These are phyloP conservation scores for Suillus spraguei DNA, from an alignment of 768 basidiomycete species.

Conservation along the genomic window DNA sequence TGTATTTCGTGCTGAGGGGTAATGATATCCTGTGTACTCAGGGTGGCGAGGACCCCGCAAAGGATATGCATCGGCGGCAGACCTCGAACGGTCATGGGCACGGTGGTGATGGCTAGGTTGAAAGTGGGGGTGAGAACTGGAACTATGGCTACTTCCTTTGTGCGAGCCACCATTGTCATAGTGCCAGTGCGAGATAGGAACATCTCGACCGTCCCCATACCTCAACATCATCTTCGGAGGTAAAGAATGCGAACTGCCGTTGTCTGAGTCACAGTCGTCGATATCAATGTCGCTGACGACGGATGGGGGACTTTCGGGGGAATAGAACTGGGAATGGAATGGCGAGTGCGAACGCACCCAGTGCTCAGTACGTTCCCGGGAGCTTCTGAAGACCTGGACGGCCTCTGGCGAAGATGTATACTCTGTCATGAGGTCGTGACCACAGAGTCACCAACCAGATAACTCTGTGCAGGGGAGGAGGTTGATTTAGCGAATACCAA, in stretches of 20 bases:
- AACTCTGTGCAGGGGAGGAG: conserved; percentile 3
- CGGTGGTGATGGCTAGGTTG: conserved; percentile 33
- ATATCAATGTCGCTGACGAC: conserved; percentile 42
- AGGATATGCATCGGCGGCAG: conserved; percentile 35
- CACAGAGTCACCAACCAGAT: conserved; percentile 3
- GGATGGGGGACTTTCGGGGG: conserved; percentile 62
- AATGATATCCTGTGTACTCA: conserved; percentile 18
- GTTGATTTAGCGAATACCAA: conserved; percentile 8
- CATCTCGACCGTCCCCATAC: conserved; percentile 66
- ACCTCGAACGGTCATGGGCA: conserved; percentile 40
- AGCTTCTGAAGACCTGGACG: conserved; percentile 55
- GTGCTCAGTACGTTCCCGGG: conserved; percentile 62
- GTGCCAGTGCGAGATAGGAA: conserved; percentile 58
- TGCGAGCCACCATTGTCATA: conserved; percentile 25
- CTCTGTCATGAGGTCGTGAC: conserved; percentile 54
- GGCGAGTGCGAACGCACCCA: conserved; percentile 59
- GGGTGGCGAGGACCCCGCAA: conserved; percentile 34
- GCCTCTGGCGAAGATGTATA: conserved; percentile 62
- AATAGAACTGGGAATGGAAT: conserved; percentile 42
- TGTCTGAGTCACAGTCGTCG: conserved; percentile 40
- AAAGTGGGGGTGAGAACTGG: conserved; percentile 26
- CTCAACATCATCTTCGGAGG: conserved; percentile 76
- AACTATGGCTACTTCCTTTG: conserved; percentile 26
- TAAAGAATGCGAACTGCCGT: conserved; percentile 44
- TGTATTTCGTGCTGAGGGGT: conserved; percentile 18